Base-by-base conservation (phyloP, 352 stramenopile genomes). In the Pythium apleroticum region DNA sequence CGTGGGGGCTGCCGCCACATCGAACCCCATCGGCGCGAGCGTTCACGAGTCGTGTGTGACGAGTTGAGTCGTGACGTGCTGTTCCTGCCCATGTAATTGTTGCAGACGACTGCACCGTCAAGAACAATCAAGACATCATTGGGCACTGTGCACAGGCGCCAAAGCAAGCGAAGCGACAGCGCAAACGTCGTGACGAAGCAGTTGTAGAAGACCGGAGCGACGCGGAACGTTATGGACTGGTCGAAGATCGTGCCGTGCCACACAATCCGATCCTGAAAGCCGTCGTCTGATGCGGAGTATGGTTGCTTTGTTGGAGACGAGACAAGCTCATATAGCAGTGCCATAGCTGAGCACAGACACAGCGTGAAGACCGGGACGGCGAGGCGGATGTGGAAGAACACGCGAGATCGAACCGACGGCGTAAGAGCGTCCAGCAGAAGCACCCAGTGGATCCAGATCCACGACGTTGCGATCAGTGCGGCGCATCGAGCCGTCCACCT, bases 201-300 rank as follows among this genome's bases (percentile, higher is more conserved):
- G 48, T 67, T 67, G 58, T 60, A 67, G 45, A 71, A 67, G 24
- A 71, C 20, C 25, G 45, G 56, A 17, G 57, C 24, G 1, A 41
- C 19, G 3, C 41, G 41, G 27, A 55, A 55, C 2, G 41, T 45
- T 3, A 33, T 48, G 0, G 25, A 3, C 10, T 55, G 56, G 25
- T 48, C 43, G 20, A 63, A 53, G 9, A 63, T 33, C 12, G 10
- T 7, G 1, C 56, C 56, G 10, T 17, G 39, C 56, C 56, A 63
- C 28, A 63, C 27, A 28, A 63, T 28, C 20, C 56, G 56, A 35
- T 63, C 56, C 1, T 31, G 31, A 8, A 27, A 67, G 19, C 20
- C 45, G 15, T 22, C 31, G 37, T 57, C 3, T 46, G 22, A 6
- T 20, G 53, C 4, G 3, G 52, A 43, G n/a, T 14, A 7, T 25